Percentiles rank a stretch among this genome's conserved stretches.
phyloP scores from a whole-genome alignment of 441 rosid species.

The Euphorbia celastroides region DNA sequence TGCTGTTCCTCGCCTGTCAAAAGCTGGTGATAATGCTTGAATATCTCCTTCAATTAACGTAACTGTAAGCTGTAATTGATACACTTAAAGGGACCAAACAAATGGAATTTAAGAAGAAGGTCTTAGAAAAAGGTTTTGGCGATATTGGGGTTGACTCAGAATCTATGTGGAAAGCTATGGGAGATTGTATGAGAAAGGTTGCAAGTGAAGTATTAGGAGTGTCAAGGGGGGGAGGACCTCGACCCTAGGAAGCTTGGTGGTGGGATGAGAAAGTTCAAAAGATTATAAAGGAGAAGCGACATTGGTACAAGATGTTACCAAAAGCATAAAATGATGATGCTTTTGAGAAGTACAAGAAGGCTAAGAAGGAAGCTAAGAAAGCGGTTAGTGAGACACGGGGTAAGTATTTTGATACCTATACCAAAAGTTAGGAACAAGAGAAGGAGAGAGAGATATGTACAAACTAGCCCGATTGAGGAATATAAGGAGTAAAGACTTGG shows the following conservation, averaged over 20 bases:
- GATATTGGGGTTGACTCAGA: neutral
- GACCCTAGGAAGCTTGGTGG: neutral
- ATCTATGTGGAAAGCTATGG: neutral
- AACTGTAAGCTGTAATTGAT: no score
- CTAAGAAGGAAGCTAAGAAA: neutral
- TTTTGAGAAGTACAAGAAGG: neutral
- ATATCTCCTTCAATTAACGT: neutral
- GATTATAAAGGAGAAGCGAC: neutral
- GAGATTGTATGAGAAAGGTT: neutral
- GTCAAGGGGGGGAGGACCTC: neutral
- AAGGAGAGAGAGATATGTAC: neutral
- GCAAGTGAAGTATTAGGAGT: neutral
- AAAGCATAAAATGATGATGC: neutral
- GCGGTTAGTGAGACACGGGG: neutral
- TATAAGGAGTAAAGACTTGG: neutral
- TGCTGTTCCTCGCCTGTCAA: conserved; percentile 52
- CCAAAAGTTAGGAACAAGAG: neutral
- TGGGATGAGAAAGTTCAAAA: neutral
- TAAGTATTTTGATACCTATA: neutral
- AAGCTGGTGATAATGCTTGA: conserved; percentile 13
- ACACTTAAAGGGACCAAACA: neutral
- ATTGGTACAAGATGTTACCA: neutral
- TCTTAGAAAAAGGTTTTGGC: neutral
- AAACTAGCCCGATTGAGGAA: neutral
- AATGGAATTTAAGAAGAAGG: neutral